Evolutionary conservation across 2,329 filamentous ascomycete genomes (phyloP), one percentile per base, ranked within the genome.

Genomic region (Stagonosporopsis chrysanthemi): DNA sequence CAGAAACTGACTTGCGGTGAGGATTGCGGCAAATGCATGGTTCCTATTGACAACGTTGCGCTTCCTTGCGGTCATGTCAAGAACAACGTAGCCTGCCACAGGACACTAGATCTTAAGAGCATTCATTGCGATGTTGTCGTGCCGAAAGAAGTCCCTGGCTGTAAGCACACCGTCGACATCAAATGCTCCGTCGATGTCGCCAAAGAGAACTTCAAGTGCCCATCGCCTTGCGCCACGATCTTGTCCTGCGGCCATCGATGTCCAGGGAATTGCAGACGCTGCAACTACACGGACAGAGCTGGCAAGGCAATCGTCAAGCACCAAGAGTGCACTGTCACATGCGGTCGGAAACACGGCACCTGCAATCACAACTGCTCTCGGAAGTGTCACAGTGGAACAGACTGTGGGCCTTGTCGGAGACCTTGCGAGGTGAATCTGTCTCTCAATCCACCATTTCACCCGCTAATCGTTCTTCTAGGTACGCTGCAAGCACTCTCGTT

Each of bases 221-320:
- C 43, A 0, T 73, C 71, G 1, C 47, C 60, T 1, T 91, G 89
- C 62, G 75, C 70, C 0, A 60, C 62, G 0, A 39, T 67, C 0
- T 76, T 86, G 0, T 26, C 70, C 0, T 91, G 89, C 63, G 86
- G 88, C 0, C 88, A 90, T 65, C 54, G 52, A 0, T 90, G 88
- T 24, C 57, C 66, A 5, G 76, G 74, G 2, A 36, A 31, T 7
- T 90, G 88, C 65, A 71, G 57, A 6, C 51, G 60, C 0, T 91
- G 88, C 70, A 79, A 77, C 3, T 65, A 47, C 2, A 75, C 72
- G 23, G 61, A 72, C 7, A 69, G 71, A 0, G 76, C 56, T 2
- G 58, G 52, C 1, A 2, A 49, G 7, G 0, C 1, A 4, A 17
- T 24, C 0, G 23, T 52, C 1, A 52, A 60, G 19, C 70, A 75